phyloP scores from a whole-genome alignment of 352 stramenopile genomes.

The Paralagenidium karlingii region DNA sequence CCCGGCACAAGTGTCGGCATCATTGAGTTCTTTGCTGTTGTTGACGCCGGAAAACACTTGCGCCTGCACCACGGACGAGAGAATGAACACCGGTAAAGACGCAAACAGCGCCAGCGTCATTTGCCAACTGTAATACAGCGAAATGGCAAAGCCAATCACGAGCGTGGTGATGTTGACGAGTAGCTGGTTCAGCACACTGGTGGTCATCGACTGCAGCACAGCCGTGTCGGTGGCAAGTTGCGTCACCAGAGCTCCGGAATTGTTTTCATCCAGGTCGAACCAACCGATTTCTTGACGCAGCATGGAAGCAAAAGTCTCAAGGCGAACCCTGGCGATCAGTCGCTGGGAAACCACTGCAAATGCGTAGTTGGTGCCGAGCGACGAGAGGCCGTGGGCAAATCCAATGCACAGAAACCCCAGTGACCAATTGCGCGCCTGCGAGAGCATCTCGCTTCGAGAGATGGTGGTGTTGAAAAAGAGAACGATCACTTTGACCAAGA shows the following conservation, averaged over 20 bases:
- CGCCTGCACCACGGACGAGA: slow-evolving; percentile 19
- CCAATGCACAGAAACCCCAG: slow-evolving; percentile 28
- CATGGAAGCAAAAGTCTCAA: slow-evolving; percentile 34
- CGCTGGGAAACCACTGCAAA: slow-evolving; percentile 36
- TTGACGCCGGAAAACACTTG: slow-evolving; percentile 18
- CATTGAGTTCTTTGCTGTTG: slow-evolving; percentile 27
- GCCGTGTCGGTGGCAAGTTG: slow-evolving; percentile 60
- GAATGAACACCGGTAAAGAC: slow-evolving; percentile 35
- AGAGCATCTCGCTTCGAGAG: slow-evolving; percentile 19
- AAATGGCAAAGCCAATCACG: slow-evolving; percentile 15
- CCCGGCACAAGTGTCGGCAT: slow-evolving; percentile 19
- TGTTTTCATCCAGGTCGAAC: slow-evolving; percentile 70
- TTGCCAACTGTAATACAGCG: slow-evolving; percentile 25
- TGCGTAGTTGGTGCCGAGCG: slow-evolving; percentile 28
- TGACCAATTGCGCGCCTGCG: slow-evolving; percentile 14
- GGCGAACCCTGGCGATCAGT: slow-evolving; percentile 31
- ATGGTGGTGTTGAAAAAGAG: slow-evolving; percentile 35
- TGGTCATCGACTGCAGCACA: slow-evolving; percentile 59
- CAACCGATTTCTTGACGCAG: slow-evolving; percentile 68
- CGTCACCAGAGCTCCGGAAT: slow-evolving; percentile 44
- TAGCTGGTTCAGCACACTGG: slow-evolving; percentile 41
- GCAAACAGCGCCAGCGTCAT: slow-evolving; percentile 30
- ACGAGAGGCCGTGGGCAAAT: slow-evolving; percentile 19
- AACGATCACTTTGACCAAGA: slow-evolving; percentile 37
- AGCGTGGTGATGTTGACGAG: slow-evolving; percentile 24